Evolutionary conservation across 2,329 filamentous ascomycete genomes (phyloP).

Genomic region (Cladophialophora psammophila): DNA sequence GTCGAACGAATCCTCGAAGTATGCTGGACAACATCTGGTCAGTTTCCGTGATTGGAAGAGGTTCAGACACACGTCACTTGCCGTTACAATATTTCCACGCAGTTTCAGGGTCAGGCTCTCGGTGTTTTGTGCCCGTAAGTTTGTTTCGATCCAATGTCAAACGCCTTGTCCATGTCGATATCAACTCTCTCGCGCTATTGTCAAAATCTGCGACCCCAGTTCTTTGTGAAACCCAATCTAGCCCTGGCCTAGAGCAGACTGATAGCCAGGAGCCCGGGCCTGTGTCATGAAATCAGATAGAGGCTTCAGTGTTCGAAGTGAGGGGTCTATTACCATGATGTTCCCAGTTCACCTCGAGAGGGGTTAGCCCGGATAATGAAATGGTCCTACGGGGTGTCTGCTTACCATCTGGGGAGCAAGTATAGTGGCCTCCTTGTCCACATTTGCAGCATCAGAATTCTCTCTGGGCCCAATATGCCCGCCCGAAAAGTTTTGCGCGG

Average conservation of each 20-base stretch:
- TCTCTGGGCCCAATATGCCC: not conserved
- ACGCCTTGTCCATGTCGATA: not conserved
- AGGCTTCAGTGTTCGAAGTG: not conserved
- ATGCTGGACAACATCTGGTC: not conserved
- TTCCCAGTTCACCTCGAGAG: conserved; percentile 10
- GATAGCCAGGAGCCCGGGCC: conserved; percentile 11
- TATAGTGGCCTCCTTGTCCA: conserved; percentile 10
- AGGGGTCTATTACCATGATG: not conserved
- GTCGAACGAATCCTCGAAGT: conserved; percentile 17
- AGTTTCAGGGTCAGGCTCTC: conserved; percentile 17
- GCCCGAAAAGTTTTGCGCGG: not conserved
- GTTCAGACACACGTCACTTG: not conserved
- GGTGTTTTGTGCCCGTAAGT: not conserved
- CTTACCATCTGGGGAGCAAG: conserved; percentile 9
- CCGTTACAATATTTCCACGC: conserved; percentile 17
- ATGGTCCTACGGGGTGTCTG: not conserved
- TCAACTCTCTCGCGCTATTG: conserved; percentile 4
- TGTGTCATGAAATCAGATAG: conserved; percentile 3
- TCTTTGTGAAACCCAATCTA: conserved; percentile 12
- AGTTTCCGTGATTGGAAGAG: not conserved
- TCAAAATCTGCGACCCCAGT: conserved; percentile 1
- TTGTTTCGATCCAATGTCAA: conserved; percentile 1
- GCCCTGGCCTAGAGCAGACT: conserved; percentile 5
- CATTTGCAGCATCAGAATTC: not conserved
- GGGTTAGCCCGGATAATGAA: not conserved